phyloP scores from a whole-genome alignment of 2,329 filamentous ascomycete species.

The Corynespora cassiicola region DNA sequence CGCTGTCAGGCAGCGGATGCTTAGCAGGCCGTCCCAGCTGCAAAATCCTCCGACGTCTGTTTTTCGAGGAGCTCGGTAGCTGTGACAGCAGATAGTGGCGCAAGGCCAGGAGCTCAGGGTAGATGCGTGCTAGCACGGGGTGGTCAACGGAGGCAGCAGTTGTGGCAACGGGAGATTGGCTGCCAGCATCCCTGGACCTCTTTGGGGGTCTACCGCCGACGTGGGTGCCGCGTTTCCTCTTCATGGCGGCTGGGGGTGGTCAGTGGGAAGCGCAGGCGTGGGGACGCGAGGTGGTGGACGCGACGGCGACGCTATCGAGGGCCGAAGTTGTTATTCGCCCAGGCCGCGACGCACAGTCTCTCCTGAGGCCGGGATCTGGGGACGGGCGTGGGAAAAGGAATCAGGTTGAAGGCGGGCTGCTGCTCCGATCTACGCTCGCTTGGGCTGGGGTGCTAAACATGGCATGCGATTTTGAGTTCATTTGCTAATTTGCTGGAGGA shows the following conservation, averaged over 20 bases:
- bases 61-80: conserved; percentile 70
- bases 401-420: too few relatives aligned
- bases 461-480: too few relatives aligned
- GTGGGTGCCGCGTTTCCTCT: conserved; percentile 35
- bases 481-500: too few relatives aligned
- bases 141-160: conserved; percentile 54
- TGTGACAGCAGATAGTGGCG: conserved; percentile 72
- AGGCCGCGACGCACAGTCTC: too few relatives aligned
- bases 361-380: too few relatives aligned
- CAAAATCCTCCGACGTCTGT: conserved; percentile 54
- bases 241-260: conserved; percentile 25
- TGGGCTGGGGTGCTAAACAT: too few relatives aligned
- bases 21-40: conserved; percentile 32
- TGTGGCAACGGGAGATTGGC: conserved; percentile 42
- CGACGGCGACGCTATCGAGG: conserved; percentile 2
- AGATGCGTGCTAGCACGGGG: conserved; percentile 73
- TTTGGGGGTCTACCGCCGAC: conserved; percentile 26
- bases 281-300: neutral
- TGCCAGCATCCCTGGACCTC: conserved; percentile 24
- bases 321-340: too few relatives aligned
- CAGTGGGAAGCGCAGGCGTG: neutral
- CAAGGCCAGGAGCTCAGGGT: conserved; percentile 69
- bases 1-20: conserved; percentile 27
- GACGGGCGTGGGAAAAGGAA: too few relatives aligned
- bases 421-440: too few relatives aligned